A percentile compares a stretch with the other conserved stretches of the same genome.
Conservation (phyloP, 1,284 basidiomycete genomes). For the Salmacisia buchloeana region DNA sequence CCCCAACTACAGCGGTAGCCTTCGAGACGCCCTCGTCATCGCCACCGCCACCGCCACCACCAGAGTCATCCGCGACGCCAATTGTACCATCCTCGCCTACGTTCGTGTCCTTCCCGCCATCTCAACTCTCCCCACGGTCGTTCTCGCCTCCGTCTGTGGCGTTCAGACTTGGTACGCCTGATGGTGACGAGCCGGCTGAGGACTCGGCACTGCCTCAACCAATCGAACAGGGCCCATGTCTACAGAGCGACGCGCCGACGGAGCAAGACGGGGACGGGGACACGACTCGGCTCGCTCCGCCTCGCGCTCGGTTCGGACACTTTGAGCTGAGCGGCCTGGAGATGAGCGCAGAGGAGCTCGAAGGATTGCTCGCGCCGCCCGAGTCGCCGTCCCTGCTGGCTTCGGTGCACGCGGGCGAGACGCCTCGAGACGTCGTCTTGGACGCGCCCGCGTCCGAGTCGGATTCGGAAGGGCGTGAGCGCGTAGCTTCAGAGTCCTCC, state of each 20-base stretch:
- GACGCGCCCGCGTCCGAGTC: no score
- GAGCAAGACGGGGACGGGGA: neutral
- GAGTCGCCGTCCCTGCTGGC: neutral
- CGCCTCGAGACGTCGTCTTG: no score
- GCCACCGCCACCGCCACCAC: neutral
- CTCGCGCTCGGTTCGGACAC: neutral
- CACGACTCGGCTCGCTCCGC: neutral
- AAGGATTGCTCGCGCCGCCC: neutral
- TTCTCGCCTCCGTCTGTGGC: neutral
- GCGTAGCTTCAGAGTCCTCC: no score
- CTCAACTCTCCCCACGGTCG: neutral
- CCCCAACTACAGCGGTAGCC: constrained; percentile 1
- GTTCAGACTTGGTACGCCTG: neutral
- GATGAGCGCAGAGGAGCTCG: constrained; percentile 2
- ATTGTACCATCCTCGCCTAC: constrained; percentile 4
- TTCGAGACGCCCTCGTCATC: neutral
- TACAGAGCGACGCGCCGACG: neutral
- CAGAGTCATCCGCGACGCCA: neutral
- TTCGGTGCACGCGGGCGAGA: no score
- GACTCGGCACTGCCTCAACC: neutral
- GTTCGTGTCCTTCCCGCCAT: neutral
- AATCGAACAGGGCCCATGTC: neutral
- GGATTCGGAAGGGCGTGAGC: no score
- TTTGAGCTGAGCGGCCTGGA: neutral
- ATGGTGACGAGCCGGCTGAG: neutral